Evolutionary conservation across 2,329 filamentous ascomycete genomes (phyloP).

Genomic region (Penicillium sp.): DNA sequence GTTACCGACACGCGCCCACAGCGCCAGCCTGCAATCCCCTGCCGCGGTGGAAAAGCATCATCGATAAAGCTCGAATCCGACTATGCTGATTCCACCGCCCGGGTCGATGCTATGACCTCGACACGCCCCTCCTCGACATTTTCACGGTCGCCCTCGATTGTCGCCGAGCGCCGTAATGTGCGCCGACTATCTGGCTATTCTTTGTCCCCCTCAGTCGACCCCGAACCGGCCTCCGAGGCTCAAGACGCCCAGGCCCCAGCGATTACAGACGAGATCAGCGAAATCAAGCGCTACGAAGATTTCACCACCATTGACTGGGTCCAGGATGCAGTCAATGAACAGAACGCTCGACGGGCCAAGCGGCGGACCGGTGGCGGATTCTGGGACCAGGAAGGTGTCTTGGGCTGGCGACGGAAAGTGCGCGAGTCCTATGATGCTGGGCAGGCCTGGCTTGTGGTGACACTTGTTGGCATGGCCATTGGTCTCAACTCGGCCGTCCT

Average conservation of each 20-base stretch:
- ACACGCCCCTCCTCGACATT: slow-evolving; percentile 40
- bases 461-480: slow-evolving; percentile 86
- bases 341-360: slow-evolving; percentile 75
- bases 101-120: slow-evolving; percentile 48
- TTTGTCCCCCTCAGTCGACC: slow-evolving; percentile 54
- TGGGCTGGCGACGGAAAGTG: slow-evolving; percentile 79
- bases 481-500: slow-evolving; percentile 90
- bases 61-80: slow-evolving; percentile 24
- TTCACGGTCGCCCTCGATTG: slow-evolving; percentile 35
- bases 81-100: slow-evolving; percentile 34
- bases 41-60: slow-evolving; percentile 20
- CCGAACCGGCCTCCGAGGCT: slow-evolving; percentile 60
- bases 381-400: slow-evolving; percentile 68
- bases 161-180: slow-evolving; percentile 39
- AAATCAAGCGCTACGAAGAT: slow-evolving; percentile 98
- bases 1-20: neutral
- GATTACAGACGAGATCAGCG: slow-evolving; percentile 91
- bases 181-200: slow-evolving; percentile 58
- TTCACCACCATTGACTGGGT: slow-evolving; percentile 98
- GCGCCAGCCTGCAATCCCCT: slow-evolving; percentile 7
- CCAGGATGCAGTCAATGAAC: slow-evolving; percentile 91
- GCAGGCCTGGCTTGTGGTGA: slow-evolving; percentile 97
- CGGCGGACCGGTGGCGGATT: slow-evolving; percentile 72
- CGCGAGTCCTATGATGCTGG: slow-evolving; percentile 91
- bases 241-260: slow-evolving; percentile 61